Percentiles rank a stretch among this genome's conserved stretches.
Evolutionary conservation across 1,284 basidiomycete species (phyloP).

Genomic region (Malassezia psittaci): DNA sequence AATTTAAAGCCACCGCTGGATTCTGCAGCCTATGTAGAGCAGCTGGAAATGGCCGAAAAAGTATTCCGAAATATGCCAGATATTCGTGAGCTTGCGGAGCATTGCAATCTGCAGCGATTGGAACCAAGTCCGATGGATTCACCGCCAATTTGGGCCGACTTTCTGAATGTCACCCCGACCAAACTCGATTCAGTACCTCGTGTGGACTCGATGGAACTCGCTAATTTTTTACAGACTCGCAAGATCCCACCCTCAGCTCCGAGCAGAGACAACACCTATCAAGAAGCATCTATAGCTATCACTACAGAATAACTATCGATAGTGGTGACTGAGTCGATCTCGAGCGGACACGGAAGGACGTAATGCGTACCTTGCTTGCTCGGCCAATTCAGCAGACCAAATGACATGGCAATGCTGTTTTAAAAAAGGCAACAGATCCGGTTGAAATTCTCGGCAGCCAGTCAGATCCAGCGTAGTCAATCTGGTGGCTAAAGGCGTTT

Average conservation of each 20-base stretch:
- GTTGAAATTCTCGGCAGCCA: slow-evolving; percentile 2
- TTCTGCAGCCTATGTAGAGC: slow-evolving; percentile 27
- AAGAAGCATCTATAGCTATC: too few species aligned
- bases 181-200: too few species aligned
- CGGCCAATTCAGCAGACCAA: neutral
- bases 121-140: neutral
- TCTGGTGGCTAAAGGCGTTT: neutral
- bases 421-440: slow-evolving; percentile 1
- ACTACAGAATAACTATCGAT: too few species aligned
- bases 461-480: slow-evolving; percentile 3
- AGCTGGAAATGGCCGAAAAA: slow-evolving; percentile 27
- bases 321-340: too few species aligned
- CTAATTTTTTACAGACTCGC: too few species aligned
- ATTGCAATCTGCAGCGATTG: neutral
- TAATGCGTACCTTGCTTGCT: neutral
- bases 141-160: neutral
- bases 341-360: too few species aligned
- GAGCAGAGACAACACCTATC: too few species aligned
- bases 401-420: slow-evolving; percentile 1
- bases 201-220: too few species aligned
- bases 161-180: neutral
- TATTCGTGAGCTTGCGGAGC: slow-evolving; percentile 10
- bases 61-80: slow-evolving; percentile 34
- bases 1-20: slow-evolving; percentile 28
- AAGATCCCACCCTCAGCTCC: too few species aligned